Percentiles rank a stretch among this genome's conserved stretches.
Conservation (phyloP, 192 early-diverging fungal species). For the Chytriomyces confervae region DNA sequence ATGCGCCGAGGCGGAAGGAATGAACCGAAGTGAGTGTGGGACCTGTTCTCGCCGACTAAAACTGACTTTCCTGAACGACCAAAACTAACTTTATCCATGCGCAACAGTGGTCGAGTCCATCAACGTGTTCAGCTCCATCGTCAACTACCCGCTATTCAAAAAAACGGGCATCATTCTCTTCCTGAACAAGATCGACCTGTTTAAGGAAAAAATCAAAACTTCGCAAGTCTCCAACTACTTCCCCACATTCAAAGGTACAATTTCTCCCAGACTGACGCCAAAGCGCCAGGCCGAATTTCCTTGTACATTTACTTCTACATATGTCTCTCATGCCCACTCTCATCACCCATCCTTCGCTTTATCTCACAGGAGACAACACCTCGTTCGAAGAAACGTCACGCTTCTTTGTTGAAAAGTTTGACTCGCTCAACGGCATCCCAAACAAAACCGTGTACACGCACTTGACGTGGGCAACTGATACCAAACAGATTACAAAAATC, state of each 20-base stretch:
- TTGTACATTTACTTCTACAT: not conserved
- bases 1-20: constrained; percentile 45
- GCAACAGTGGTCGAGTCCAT: too few relatives aligned
- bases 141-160: constrained; percentile 31
- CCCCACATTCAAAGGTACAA: constrained; percentile 9
- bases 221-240: constrained; percentile 47
- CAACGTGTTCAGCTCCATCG: too few relatives aligned
- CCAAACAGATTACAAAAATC: not conserved
- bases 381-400: not conserved
- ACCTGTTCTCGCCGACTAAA: too few relatives aligned
- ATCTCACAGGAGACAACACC: constrained; percentile 37
- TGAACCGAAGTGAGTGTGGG: constrained; percentile 46
- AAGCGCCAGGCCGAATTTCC: not conserved
- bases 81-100: too few relatives aligned
- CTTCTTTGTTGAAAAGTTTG: not conserved
- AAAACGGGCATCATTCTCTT: constrained; percentile 91
- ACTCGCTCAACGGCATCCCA: too few relatives aligned
- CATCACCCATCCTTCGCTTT: constrained; percentile 31
- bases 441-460: too few relatives aligned
- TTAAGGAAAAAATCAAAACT: constrained; percentile 56
- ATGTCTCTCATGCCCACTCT: not conserved
- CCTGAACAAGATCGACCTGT: constrained; percentile 86
- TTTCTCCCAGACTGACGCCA: too few relatives aligned
- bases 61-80: too few relatives aligned
- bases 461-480: not conserved